Conservation (phyloP, 2,329 filamentous ascomycete species). For the Aspergillus fumigatiaffinis region DNA sequence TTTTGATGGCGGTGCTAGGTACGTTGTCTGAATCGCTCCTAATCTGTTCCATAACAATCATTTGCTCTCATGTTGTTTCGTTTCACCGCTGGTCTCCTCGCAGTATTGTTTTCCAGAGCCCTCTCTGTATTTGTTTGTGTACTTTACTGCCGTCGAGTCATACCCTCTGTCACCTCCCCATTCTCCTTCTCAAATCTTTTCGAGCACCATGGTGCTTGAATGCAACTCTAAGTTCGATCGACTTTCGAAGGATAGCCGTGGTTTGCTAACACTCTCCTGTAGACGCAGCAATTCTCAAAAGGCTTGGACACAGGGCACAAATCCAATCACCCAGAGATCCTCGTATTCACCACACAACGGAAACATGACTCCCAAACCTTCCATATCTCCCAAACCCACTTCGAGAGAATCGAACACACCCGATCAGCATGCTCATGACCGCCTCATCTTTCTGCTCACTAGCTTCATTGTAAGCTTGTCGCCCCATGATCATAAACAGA, state of each 20-base stretch:
- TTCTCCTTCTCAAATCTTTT: background rate
- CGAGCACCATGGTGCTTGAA: background rate
- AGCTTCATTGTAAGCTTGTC: conserved; percentile 53
- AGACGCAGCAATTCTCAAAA: conserved; percentile 54
- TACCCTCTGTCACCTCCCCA: background rate
- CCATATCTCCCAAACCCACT: conserved; percentile 34
- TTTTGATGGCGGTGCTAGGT: conserved; percentile 53
- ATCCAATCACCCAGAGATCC: conserved; percentile 57
- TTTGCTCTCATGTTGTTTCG: conserved; percentile 6
- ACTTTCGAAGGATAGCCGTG: background rate
- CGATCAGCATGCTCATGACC: conserved; percentile 58
- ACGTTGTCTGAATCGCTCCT: conserved; percentile 30
- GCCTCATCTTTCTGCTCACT: conserved; percentile 56
- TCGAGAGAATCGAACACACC: conserved; percentile 50
- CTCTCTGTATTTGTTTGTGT: background rate
- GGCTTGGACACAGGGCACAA: conserved; percentile 59
- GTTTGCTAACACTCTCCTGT: background rate
- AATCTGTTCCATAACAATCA: conserved; percentile 1
- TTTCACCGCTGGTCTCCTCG: conserved; percentile 13
- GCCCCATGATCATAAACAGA: background rate
- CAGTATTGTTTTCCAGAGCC: background rate
- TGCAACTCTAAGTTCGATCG: background rate
- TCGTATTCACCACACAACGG: conserved; percentile 53
- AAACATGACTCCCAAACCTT: conserved; percentile 42
- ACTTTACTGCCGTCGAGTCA: background rate